Percentiles rank a stretch among this genome's conserved stretches.
These are phyloP conservation scores for Centaurea solstitialis DNA, from an alignment of 129 eudicot species.

Conservation along the genomic window DNA sequence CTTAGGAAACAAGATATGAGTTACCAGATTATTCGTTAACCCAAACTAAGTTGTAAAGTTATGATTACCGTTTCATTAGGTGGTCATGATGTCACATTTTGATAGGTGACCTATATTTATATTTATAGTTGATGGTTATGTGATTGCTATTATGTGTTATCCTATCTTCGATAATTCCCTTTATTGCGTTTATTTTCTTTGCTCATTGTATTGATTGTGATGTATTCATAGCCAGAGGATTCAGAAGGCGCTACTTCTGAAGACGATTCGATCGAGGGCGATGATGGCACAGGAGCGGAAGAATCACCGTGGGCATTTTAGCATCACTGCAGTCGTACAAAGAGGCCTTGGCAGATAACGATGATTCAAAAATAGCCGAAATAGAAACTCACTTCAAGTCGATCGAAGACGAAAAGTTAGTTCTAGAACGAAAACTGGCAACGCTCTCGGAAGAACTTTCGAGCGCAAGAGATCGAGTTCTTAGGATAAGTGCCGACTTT, in stretches of 20 bases:
- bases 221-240: constrained; percentile 31
- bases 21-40: neutral
- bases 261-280: constrained; percentile 41
- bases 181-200: neutral
- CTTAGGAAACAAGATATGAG: neutral
- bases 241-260: constrained; percentile 32
- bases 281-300: constrained; percentile 40
- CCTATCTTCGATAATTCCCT: neutral
- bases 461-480: constrained; percentile 55
- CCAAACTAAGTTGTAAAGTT: neutral
- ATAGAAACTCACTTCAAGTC: constrained; percentile 51
- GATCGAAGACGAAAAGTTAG: constrained; percentile 57
- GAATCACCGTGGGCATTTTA: constrained; percentile 46
- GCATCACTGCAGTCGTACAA: constrained; percentile 57
- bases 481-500: constrained; percentile 77
- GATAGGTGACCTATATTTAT: neutral
- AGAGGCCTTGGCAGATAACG: constrained; percentile 63
- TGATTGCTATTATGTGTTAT: no score
- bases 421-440: constrained; percentile 52
- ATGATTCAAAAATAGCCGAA: constrained; percentile 57
- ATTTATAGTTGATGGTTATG: no score
- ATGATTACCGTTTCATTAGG: neutral
- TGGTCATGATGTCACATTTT: neutral
- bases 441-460: constrained; percentile 55
- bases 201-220: neutral